Percentiles rank a stretch among this genome's conserved stretches.
Conservation (phyloP, 805 yeast genomes). For the Ogataea kodamae region DNA sequence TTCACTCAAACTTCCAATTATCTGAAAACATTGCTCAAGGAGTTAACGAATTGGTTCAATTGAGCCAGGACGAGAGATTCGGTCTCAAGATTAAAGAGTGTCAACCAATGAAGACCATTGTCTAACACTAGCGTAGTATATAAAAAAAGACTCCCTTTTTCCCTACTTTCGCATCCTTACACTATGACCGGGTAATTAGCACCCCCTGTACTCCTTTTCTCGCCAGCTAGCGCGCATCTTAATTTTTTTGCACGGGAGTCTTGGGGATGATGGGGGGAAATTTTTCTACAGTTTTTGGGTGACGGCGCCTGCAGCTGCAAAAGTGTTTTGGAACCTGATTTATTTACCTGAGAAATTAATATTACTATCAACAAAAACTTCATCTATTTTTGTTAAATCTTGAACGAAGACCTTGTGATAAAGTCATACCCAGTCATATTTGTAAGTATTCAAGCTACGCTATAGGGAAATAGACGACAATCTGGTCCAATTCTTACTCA, state of each 20-base stretch:
- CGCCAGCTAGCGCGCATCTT: conserved; percentile 4
- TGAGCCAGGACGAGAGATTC: conserved; percentile 64
- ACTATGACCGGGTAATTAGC: conserved; percentile 7
- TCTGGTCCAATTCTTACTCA: no score
- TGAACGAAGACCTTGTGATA: conserved; percentile 8
- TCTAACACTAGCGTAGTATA: conserved; percentile 1
- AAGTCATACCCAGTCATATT: conserved; percentile 14
- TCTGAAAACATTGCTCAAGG: conserved; percentile 43
- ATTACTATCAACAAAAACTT: conserved; percentile 5
- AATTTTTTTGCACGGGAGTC: conserved; percentile 1
- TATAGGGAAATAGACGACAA: conserved; percentile 1
- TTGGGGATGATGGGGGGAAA: no score
- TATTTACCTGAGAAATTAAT: conserved; percentile 8
- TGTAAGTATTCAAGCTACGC: conserved; percentile 12
- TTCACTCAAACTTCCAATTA: conserved; percentile 73
- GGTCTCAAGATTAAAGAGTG: conserved; percentile 66
- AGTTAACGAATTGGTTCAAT: conserved; percentile 51
- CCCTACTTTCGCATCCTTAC: conserved; percentile 2
- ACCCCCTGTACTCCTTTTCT: neutral
- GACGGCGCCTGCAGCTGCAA: conserved; percentile 12
- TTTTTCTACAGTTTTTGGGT: conserved; percentile 3
- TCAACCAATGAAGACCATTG: conserved; percentile 44
- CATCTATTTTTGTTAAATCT: conserved; percentile 7
- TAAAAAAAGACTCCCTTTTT: conserved; percentile 1
- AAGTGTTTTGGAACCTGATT: conserved; percentile 7